These are phyloP conservation scores for Cryptococcus sp. DNA, from an alignment of 1,284 basidiomycete genomes.

Conservation along the genomic window DNA sequence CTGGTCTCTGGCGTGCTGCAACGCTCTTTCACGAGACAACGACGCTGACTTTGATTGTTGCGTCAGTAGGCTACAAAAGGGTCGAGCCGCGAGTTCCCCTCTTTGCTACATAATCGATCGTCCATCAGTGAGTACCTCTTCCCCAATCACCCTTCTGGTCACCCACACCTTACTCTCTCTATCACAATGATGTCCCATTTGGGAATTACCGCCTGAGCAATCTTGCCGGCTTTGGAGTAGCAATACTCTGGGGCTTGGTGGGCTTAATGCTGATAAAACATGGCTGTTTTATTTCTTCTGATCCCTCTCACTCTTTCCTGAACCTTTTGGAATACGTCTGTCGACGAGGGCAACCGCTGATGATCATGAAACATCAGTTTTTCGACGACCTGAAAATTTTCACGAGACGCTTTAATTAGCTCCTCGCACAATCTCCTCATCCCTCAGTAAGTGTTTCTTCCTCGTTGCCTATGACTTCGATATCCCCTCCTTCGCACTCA, in stretches of 20 bases:
- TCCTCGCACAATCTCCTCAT: too few relatives aligned
- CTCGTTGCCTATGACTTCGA: not conserved
- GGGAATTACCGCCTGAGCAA: slow-evolving; percentile 55
- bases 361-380: not conserved
- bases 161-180: slow-evolving; percentile 1
- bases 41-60: slow-evolving; percentile 2
- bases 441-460: too few relatives aligned
- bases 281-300: slow-evolving; percentile 55
- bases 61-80: slow-evolving; percentile 6
- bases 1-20: slow-evolving; percentile 10
- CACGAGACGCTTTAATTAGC: too few relatives aligned
- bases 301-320: slow-evolving; percentile 21
- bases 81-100: slow-evolving; percentile 20
- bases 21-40: not conserved
- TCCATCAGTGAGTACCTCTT: not conserved
- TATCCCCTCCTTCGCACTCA: not conserved
- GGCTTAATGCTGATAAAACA: slow-evolving; percentile 50
- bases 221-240: slow-evolving; percentile 30
- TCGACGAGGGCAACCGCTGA: not conserved
- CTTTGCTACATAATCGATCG: not conserved
- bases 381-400: too few relatives aligned
- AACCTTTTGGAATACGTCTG: not conserved
- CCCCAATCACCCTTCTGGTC: not conserved
- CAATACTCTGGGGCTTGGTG: slow-evolving; percentile 20
- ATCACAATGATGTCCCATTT: slow-evolving; percentile 49